Evolutionary conservation across 352 stramenopile species (phyloP), one percentile per base, ranked within the genome.

Genomic region (Phytophthora sansomeana): DNA sequence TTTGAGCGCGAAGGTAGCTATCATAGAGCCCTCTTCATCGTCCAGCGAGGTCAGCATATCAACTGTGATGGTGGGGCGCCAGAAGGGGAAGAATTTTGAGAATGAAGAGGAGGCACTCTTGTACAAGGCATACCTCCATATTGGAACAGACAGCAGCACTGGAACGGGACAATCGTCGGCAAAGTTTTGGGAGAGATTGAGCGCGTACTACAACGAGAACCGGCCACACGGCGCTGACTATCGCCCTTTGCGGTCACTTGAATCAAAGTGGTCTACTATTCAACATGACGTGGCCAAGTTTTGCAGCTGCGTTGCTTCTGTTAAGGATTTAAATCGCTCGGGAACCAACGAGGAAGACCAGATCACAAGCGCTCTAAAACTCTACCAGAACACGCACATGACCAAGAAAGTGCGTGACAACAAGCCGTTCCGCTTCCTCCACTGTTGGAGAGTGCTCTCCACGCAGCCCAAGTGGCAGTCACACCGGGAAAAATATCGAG

Each of bases 401-500:
- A 39, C 13, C 1, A 48, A 52, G 16, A n/a, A 10, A 3, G 33
- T 35, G 3, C 9, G 8, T 8, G 33, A 47, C 10, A 36, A 32
- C 17, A 57, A 63, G 11, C 4, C 24, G 4, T 57, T 64, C 17
- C 33, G 24, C 2, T 44, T 57, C 7, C 8, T 52, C 2, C 56
- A 64, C 28, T 64, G 46, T 17, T 57, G 56, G 56, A 10, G 29
- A 24, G 30, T 64, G n/a, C 29, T 60, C 1, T 60, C 52, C 2
- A 33, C 32, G 7, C 39, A 42, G n/a, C 38, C 38, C 2, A 44
- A 44, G n/a, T 44, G 38, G 38, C 6, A 26, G 5, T 14, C 16
- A 17, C 5, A 26, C 6, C 38, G 38, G 7, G 38, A 17, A 7
- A 24, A 36, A 36, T 10, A 5, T 7, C 32, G 8, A 36, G 8